Evolutionary conservation across 768 basidiomycete genomes (phyloP), one percentile per base, ranked within the genome.

Genomic region (Pleurotus eryngii): DNA sequence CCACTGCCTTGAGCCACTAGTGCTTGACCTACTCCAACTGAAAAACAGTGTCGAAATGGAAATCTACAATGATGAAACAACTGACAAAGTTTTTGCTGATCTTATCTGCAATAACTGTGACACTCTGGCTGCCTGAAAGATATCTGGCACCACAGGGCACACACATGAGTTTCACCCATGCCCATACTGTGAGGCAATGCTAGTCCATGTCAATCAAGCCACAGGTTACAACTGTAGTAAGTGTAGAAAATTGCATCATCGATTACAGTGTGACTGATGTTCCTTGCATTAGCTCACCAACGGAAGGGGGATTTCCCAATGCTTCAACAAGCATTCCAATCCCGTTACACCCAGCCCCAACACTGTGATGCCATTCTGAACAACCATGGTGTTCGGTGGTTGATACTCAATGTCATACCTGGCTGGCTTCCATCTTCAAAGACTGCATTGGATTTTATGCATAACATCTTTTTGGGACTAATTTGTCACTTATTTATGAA

Each of bases 361-460:
- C 45, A 57, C 12, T 62, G 63, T 49, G 15, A 38, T 1, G 50
- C 18, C 14, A 68, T 72, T 40, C 56, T 70, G 0, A 42, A 54
- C 15, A 60, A 65, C 43, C 45, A 61, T 45, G 67, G 69, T 22
- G 57, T 65, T 26, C 57, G 62, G 9, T 70, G 58, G 57, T 61
- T 64, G 9, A 51, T 59, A 5, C 53, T 72, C 15, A 66, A 72
- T 43, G 7, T 55, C 5, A 57, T 72, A 46, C 59, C 68, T 5
- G 61, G 64, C 15, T 73, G 71, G 71, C 56, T 57, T 3, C 72
- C 71, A 4, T 50, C 59, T 3, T 49, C 39, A 9, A 53, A 65
- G 51, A 65, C 65, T 0, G 60, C 62, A 0, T 60, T 71, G 2
- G 69, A 72, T 55, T 70, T 72, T 57, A 70, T 71, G 69, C 71